These are phyloP conservation scores for Bidens hawaiensis DNA, from an alignment of 140 eudicot genomes.

Conservation along the genomic window DNA sequence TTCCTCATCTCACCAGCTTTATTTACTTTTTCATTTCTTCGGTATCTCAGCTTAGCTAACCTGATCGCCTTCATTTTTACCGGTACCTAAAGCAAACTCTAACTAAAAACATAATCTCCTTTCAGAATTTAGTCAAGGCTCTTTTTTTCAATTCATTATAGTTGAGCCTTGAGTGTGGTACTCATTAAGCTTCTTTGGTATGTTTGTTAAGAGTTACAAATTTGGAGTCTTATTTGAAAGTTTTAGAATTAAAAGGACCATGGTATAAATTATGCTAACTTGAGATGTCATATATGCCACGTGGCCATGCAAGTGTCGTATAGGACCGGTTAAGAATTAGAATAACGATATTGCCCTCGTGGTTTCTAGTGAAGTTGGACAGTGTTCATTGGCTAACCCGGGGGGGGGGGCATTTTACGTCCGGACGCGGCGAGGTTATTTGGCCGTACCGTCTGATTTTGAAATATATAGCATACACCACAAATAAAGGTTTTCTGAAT, in stretches of 20 bases:
- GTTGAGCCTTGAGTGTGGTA: not conserved
- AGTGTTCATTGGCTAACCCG: constrained; percentile 19
- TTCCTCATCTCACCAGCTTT: too few species aligned
- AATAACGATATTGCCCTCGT: constrained; percentile 4
- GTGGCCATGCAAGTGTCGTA: not conserved
- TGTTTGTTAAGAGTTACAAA: not conserved
- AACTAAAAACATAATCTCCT: not conserved
- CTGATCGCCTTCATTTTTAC: too few species aligned
- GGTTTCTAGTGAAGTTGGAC: constrained; percentile 7
- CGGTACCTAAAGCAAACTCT: too few species aligned
- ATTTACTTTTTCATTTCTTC: too few species aligned
- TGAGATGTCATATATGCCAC: not conserved
- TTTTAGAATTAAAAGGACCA: not conserved
- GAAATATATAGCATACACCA: not conserved
- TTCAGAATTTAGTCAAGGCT: not conserved
- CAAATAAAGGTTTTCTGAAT: not conserved
- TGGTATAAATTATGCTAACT: not conserved
- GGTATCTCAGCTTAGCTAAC: too few species aligned
- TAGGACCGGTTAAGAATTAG: not conserved
- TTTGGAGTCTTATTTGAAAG: not conserved
- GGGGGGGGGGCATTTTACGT: constrained; percentile 21
- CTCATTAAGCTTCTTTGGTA: not conserved
- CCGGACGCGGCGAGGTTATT: constrained; percentile 14
- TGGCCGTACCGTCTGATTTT: not conserved
- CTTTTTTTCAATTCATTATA: not conserved